Evolutionary conservation across 257 asterid species (phyloP).

Genomic region (Gentiana macrophylla): DNA sequence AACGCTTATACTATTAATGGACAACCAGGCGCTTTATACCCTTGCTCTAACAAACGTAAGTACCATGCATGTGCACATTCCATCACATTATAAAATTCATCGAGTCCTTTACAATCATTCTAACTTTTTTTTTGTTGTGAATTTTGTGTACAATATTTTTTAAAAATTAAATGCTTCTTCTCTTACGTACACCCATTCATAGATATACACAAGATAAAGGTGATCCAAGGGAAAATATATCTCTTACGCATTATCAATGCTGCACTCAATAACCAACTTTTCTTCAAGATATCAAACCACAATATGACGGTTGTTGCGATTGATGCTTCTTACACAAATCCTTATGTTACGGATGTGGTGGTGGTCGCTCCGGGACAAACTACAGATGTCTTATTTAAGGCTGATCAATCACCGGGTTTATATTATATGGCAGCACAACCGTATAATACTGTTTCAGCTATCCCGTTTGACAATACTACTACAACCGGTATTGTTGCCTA

Average conservation of each 20-base stretch:
- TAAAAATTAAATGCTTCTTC: too few species aligned
- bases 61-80: background rate
- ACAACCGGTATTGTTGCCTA: conserved; percentile 52
- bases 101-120: background rate
- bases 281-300: conserved; percentile 52
- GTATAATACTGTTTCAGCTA: conserved; percentile 43
- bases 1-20: conserved; percentile 76
- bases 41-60: conserved; percentile 54
- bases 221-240: conserved; percentile 38
- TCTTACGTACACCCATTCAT: too few species aligned
- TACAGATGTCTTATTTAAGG: conserved; percentile 53
- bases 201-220: conserved; percentile 33
- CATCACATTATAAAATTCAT: background rate
- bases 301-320: conserved; percentile 43
- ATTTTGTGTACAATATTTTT: background rate
- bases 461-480: conserved; percentile 56
- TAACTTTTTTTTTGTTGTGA: background rate
- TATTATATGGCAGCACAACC: conserved; percentile 55
- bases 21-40: conserved; percentile 48
- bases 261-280: conserved; percentile 66
- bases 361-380: conserved; percentile 69
- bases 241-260: conserved; percentile 55
- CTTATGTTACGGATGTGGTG: conserved; percentile 32
- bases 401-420: conserved; percentile 38
- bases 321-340: conserved; percentile 56